Conservation (phyloP, 2,329 filamentous ascomycete species). For the Venturia carpophila region DNA sequence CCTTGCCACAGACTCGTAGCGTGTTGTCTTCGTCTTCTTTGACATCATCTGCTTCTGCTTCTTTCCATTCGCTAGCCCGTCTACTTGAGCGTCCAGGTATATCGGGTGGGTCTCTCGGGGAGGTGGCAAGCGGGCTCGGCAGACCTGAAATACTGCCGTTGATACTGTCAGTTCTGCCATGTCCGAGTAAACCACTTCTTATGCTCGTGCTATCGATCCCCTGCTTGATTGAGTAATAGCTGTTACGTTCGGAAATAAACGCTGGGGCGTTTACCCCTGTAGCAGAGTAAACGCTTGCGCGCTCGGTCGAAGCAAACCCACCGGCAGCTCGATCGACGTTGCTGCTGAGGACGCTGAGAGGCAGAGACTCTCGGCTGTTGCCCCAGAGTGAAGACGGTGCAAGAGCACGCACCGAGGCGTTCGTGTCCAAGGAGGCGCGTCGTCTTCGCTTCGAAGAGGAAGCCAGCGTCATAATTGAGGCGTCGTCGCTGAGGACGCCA, state of each 20-base stretch:
- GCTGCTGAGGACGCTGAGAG: slow-evolving; percentile 67
- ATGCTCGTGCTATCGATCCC: slow-evolving; percentile 64
- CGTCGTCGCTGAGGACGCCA: slow-evolving; percentile 75
- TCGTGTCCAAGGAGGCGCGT: slow-evolving; percentile 73
- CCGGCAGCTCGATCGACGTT: slow-evolving; percentile 50
- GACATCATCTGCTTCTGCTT: slow-evolving; percentile 12
- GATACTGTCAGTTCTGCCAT: slow-evolving; percentile 74
- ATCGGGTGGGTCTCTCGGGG: slow-evolving; percentile 20
- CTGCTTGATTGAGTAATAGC: slow-evolving; percentile 62
- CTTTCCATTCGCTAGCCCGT: slow-evolving; percentile 24
- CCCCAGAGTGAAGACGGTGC: slow-evolving; percentile 76
- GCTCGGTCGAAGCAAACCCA: slow-evolving; percentile 52
- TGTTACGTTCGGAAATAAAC: slow-evolving; percentile 68
- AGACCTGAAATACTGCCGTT: slow-evolving; percentile 55
- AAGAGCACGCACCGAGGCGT: slow-evolving; percentile 77
- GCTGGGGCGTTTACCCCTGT: slow-evolving; percentile 55
- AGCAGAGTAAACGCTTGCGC: slow-evolving; percentile 75
- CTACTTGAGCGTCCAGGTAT: slow-evolving; percentile 20
- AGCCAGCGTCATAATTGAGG: slow-evolving; percentile 75
- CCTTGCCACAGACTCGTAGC: not conserved
- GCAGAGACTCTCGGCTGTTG: slow-evolving; percentile 70
- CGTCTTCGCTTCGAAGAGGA: slow-evolving; percentile 73
- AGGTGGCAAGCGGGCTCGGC: slow-evolving; percentile 21
- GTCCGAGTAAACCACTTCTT: slow-evolving; percentile 64
- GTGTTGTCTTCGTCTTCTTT: slow-evolving; percentile 20